phyloP scores from a whole-genome alignment of 2,329 filamentous ascomycete genomes.

The Colletotrichum australisinense region DNA sequence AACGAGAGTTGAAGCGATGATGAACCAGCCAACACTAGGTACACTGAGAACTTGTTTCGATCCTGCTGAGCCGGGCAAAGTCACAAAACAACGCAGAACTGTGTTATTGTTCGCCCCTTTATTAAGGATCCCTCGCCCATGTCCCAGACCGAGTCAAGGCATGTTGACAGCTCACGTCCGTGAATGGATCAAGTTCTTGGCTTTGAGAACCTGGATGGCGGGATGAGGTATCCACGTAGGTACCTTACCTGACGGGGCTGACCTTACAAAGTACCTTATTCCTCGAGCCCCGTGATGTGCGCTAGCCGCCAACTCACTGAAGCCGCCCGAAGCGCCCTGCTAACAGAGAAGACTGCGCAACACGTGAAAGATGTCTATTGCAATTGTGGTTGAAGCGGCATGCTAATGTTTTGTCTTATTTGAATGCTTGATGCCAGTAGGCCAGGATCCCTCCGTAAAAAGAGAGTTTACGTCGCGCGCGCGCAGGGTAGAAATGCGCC shows the following conservation, averaged over 20 bases:
- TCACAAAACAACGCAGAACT: background rate
- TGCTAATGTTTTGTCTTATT: slow-evolving; percentile 1
- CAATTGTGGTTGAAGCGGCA: background rate
- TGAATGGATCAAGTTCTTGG: slow-evolving; percentile 11
- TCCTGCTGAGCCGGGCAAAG: background rate
- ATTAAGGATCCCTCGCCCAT: slow-evolving; percentile 1
- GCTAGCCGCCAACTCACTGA: slow-evolving; percentile 73
- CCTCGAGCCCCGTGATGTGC: slow-evolving; percentile 19
- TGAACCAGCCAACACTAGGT: background rate
- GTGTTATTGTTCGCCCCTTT: slow-evolving; percentile 4
- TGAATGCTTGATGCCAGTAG: background rate
- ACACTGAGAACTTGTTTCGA: background rate
- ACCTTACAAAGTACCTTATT: too few relatives aligned
- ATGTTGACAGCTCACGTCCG: slow-evolving; percentile 19
- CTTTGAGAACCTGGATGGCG: slow-evolving; percentile 32
- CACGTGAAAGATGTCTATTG: slow-evolving; percentile 13
- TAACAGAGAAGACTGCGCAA: background rate
- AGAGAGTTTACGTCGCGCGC: slow-evolving; percentile 3
- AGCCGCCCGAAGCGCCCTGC: slow-evolving; percentile 82
- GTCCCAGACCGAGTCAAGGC: slow-evolving; percentile 21
- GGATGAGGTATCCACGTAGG: slow-evolving; percentile 14
- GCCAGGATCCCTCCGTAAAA: background rate
- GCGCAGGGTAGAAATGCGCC: background rate
- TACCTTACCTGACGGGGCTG: slow-evolving; percentile 3
- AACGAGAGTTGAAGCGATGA: background rate